Base-by-base conservation (phyloP, 2,329 filamentous ascomycete species). In the Diaporthe ampelina region DNA sequence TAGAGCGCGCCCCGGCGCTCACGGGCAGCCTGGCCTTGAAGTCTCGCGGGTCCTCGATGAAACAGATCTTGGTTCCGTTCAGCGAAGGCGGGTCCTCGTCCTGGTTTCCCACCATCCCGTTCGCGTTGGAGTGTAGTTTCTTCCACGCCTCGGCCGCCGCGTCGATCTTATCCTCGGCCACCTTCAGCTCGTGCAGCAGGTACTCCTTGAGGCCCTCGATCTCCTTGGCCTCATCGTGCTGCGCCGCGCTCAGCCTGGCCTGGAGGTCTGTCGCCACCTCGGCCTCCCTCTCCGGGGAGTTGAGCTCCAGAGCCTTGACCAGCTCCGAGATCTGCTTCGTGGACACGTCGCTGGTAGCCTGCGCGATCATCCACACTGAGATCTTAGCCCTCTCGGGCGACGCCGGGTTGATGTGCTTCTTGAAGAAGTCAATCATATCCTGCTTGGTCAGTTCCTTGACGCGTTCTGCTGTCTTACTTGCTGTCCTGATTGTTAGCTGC, bases 391-490 rank as follows among this genome's bases (percentile, higher is more conserved):
- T 91, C 0, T 86, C 86, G 0, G 88, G 84, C 4, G 96, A 98
- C 1, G 87, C 84, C 0, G 95, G 95, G 75, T 91, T 89, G 78
- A 99, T 94, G 84, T 91, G 94, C 35, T 90, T 88, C 43, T 90
- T 86, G 85, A 92, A 98, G 84, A 97, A 98, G 11, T 92, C 88
- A 35, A 95, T 81, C 83, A 99, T 91, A 72, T 98, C 94, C 0
- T 88, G 82, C 84, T 97, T 97, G 67, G 92, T 95, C 68, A 98
- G 85, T 5, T 86, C 84, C 80, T 93, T 92, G 78, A 98, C 91
- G 70, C 91, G 86, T 40, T 90, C 91, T 11, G 94, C 95, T 80
- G 57, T 63, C 56, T 59, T 72, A 32, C 65, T 71, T 19, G 68
- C 72, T 76, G 32, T 70, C 58, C 2, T 32, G 11, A 13, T 6